phyloP scores from a whole-genome alignment of 495 filamentous ascomycete genomes.

The Hapsidospora chrysogenum region DNA sequence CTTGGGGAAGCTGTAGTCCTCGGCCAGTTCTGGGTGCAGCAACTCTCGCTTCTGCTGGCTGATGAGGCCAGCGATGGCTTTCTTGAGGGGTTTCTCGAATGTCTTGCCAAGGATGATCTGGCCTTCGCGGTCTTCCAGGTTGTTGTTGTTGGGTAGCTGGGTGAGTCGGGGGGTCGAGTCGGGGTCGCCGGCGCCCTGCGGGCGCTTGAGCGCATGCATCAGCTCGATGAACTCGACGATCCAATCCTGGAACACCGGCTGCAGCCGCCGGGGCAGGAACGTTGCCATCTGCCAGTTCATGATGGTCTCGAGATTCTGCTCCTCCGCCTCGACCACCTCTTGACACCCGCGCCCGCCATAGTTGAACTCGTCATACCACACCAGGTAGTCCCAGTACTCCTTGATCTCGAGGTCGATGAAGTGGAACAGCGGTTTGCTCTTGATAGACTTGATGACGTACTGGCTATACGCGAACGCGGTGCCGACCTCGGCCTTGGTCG shows the following conservation, averaged over 20 bases:
- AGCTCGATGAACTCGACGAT: constrained; percentile 87
- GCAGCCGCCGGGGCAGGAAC: constrained; percentile 67
- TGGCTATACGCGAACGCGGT: constrained; percentile 95
- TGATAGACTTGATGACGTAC: constrained; percentile 93
- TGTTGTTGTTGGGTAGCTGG: constrained; percentile 41
- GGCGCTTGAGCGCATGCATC: constrained; percentile 74
- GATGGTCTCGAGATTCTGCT: constrained; percentile 76
- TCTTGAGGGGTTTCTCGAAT: constrained; percentile 81
- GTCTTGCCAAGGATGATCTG: constrained; percentile 50
- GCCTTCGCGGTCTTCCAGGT: constrained; percentile 33
- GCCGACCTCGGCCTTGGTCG: constrained; percentile 89
- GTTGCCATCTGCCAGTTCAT: constrained; percentile 97
- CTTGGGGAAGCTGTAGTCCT: constrained; percentile 74
- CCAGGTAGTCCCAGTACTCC: constrained; percentile 98
- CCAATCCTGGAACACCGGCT: constrained; percentile 81
- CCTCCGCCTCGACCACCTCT: constrained; percentile 64
- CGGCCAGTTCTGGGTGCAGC: constrained; percentile 71
- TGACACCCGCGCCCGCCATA: constrained; percentile 88
- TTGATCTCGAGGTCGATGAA: constrained; percentile 97
- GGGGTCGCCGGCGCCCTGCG: constrained; percentile 26
- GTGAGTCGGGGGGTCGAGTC: constrained; percentile 56
- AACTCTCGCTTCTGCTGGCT: constrained; percentile 73
- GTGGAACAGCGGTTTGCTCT: constrained; percentile 85
- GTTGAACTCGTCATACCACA: constrained; percentile 99
- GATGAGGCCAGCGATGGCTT: constrained; percentile 64